Percentiles rank a stretch among this genome's conserved stretches.
Conservation (phyloP, 306 rosid species). For the Cicer judaicum region DNA sequence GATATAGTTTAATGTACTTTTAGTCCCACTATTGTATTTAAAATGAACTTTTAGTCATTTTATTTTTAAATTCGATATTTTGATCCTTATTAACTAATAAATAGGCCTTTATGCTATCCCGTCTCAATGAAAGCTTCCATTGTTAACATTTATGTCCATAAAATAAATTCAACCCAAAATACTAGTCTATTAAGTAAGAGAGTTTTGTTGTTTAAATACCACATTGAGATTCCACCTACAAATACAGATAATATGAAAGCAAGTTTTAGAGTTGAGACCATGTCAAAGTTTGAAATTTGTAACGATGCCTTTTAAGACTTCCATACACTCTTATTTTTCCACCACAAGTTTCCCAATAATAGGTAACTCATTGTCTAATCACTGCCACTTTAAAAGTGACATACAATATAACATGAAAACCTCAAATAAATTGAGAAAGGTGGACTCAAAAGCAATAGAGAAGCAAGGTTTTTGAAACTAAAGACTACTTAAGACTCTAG, state of each 20-base stretch:
- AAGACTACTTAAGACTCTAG: conserved; percentile 39
- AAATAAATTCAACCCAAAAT: too few species aligned
- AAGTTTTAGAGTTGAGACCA: neutral
- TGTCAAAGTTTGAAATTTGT: neutral
- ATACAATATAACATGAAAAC: conserved; percentile 37
- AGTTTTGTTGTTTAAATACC: too few species aligned
- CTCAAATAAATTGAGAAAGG: conserved; percentile 22
- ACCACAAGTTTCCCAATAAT: conserved; percentile 37
- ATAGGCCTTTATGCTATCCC: too few species aligned
- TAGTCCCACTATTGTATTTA: too few species aligned
- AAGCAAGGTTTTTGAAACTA: conserved; percentile 39
- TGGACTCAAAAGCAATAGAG: conserved; percentile 38
- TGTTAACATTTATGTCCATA: too few species aligned
- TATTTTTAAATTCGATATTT: too few species aligned
- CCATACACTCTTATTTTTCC: conserved; percentile 43
- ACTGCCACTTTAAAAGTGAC: conserved; percentile 39
- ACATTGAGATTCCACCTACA: too few species aligned
- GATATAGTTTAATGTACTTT: too few species aligned
- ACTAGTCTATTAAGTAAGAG: too few species aligned
- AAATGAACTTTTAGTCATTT: too few species aligned
- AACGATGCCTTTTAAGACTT: neutral
- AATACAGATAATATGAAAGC: neutral
- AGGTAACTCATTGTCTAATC: conserved; percentile 36
- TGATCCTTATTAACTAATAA: too few species aligned
- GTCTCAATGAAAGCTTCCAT: too few species aligned